Base-by-base conservation (phyloP, 345 rosid species). In the Hypericum androsaemum region DNA sequence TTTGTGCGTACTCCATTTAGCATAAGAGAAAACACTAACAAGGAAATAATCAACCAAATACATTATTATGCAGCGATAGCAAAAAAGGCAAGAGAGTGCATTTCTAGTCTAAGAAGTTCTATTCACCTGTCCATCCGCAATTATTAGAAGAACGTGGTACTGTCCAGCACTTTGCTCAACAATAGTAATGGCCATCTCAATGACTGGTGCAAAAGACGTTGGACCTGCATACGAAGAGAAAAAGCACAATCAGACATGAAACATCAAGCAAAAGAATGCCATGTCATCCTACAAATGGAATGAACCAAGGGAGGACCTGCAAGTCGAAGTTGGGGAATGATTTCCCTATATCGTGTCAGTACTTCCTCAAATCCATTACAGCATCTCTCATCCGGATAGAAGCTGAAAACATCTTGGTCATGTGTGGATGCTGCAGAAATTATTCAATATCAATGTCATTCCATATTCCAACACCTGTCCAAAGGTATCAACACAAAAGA, bases 351-450 rank as follows among this genome's bases (percentile, higher is more conserved):
- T 13, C 63, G 69, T 28, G 42, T 46, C 38, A 53, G 17, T 1
- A 64, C 69, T 15, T 64, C 63, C 59, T 52, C 59, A 16, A 64
- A 64, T 7, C 69, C 69, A 14, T 64, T 35, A 13, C 69, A 64
- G 12, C 35, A 9, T 17, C 48, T 37, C 6, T 53, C 63, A 11
- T 58, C 69, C 3, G 63, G 69, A 47, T 45, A 16, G 52, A 64
- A 64, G 48, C 69, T 64, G 42, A 64, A 64, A 10, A 64, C 69
- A n/a, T 58, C 39, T 41, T 58, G 43, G 32, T 64, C 69, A 53
- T 64, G 63, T 16, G 69, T 64, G 0, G 40, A n/a, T 12, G 63
- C 69, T 64, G 58, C 58, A 39, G 52, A 45, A 7, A 35, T 7
- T 14, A 32, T 8, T 32, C 12, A 36, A 5, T 3, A 50, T 46